Conservation (phyloP, 129 eudicot genomes). For the Tagetes patula region DNA sequence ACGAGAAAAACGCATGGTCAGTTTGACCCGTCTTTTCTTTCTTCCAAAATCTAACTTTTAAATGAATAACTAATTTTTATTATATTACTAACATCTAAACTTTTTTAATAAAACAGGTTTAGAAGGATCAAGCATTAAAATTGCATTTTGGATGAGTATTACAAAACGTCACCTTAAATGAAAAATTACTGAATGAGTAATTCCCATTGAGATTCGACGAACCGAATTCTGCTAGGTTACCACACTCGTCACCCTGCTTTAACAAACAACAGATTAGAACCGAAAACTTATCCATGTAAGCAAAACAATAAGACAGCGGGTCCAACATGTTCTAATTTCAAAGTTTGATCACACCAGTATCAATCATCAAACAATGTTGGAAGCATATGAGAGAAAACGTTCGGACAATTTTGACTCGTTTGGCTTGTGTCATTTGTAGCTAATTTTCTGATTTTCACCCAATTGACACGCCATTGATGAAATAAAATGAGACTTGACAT, state of each 20-base stretch:
- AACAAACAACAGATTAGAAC: slow-evolving; percentile 17
- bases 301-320: background rate
- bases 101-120: background rate
- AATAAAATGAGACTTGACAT: background rate
- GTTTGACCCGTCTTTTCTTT: background rate
- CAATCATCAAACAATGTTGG: slow-evolving; percentile 4
- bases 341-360: background rate
- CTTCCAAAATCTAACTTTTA: background rate
- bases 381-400: background rate
- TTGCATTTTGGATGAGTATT: background rate
- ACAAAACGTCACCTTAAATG: slow-evolving; percentile 64
- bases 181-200: slow-evolving; percentile 96
- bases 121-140: background rate
- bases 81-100: background rate
- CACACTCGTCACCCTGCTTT: slow-evolving; percentile 88
- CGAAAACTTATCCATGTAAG: slow-evolving; percentile 1
- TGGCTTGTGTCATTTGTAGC: background rate
- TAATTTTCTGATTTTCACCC: background rate
- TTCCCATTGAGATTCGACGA: slow-evolving; percentile 51
- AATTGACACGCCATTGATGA: background rate
- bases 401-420: background rate
- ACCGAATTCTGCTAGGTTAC: slow-evolving; percentile 76
- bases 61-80: background rate
- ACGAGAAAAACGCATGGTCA: background rate
- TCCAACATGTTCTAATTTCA: slow-evolving; percentile 3